Evolutionary conservation across 257 asterid genomes (phyloP).

Genomic region (Parsonsia alboflavescens): DNA sequence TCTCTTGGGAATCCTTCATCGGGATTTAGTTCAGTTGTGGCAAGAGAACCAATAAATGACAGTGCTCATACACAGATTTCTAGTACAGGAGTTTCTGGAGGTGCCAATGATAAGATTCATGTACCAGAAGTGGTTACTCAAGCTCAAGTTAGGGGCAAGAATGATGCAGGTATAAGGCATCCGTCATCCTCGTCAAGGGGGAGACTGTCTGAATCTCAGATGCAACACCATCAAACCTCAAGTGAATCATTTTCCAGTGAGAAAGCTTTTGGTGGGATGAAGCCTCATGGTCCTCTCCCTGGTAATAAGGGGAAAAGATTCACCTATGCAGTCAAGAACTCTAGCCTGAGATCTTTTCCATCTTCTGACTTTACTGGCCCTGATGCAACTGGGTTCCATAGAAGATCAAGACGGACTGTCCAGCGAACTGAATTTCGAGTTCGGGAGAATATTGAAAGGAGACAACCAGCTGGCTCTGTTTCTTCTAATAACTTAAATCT

Average conservation of each 20-base stretch:
- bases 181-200: conserved; percentile 31
- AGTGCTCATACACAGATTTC: conserved; percentile 20
- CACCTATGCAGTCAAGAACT: conserved; percentile 65
- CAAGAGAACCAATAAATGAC: conserved; percentile 24
- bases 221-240: conserved; percentile 29
- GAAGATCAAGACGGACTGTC: conserved; percentile 66
- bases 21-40: conserved; percentile 28
- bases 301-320: conserved; percentile 64
- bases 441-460: conserved; percentile 68
- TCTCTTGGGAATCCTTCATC: conserved; percentile 28
- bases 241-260: conserved; percentile 40
- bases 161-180: conserved; percentile 31
- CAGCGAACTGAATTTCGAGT: conserved; percentile 72
- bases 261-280: conserved; percentile 35
- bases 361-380: conserved; percentile 33
- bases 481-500: conserved; percentile 31
- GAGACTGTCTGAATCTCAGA: conserved; percentile 41
- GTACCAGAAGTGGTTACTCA: conserved; percentile 31
- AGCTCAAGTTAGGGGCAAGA: conserved; percentile 38
- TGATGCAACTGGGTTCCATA: conserved; percentile 59
- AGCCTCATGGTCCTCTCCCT: conserved; percentile 41
- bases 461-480: conserved; percentile 32
- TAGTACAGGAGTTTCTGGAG: conserved; percentile 29
- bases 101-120: conserved; percentile 29
- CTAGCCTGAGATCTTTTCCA: conserved; percentile 40